Conservation (phyloP, 139 green algal species). For the Dunaliella primolecta region DNA sequence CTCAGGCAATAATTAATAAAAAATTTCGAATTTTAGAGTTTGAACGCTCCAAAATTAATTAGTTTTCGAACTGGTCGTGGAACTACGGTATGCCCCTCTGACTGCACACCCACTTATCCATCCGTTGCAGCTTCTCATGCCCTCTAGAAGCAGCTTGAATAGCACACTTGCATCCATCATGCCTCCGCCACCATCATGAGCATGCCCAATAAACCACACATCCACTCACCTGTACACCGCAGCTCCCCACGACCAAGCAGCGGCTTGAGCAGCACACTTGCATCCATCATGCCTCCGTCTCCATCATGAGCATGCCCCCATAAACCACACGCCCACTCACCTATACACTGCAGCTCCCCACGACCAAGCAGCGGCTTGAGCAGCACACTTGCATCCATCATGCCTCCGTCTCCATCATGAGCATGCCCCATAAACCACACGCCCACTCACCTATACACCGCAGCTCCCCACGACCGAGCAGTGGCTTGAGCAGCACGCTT, state of each 20-base stretch:
- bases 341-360: conserved; percentile 94
- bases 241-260: conserved; percentile 89
- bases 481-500: conserved; percentile 93
- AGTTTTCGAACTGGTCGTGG: too few species aligned
- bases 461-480: conserved; percentile 88
- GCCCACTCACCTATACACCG: conserved; percentile 74
- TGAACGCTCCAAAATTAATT: too few species aligned
- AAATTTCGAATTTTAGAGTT: too few species aligned
- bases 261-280: conserved; percentile 93
- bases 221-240: conserved; percentile 76
- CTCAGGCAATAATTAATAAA: too few species aligned
- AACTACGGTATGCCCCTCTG: too few species aligned
- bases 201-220: neutral
- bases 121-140: conserved; percentile 90
- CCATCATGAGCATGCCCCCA: too few species aligned
- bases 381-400: conserved; percentile 92
- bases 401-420: conserved; percentile 39
- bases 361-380: conserved; percentile 90
- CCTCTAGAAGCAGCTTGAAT: conserved; percentile 92
- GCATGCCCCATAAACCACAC: neutral
- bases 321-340: neutral
- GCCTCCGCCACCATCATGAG: conserved; percentile 33
- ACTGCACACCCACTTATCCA: conserved; percentile 42
- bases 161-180: conserved; percentile 93
- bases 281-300: conserved; percentile 83